phyloP scores from a whole-genome alignment of 225 moss, liverwort and hornwort species.

The Pseudoscleropodium purum region DNA sequence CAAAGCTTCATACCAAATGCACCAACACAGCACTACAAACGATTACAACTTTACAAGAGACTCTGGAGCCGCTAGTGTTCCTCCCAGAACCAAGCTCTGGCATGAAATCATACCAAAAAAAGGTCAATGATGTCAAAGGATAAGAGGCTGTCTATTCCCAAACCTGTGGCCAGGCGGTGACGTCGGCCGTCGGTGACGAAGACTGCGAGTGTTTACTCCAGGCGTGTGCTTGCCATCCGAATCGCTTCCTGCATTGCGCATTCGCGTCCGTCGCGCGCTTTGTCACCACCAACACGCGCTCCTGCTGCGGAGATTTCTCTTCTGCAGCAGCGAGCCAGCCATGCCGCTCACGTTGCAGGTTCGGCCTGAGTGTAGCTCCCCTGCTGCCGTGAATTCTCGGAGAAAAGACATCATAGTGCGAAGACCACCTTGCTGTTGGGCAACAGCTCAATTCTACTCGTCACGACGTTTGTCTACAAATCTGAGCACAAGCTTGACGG shows the following conservation, averaged over 20 bases:
- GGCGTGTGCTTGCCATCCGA: background rate
- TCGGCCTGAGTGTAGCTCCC: slow-evolving; percentile 6
- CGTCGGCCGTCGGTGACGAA: background rate
- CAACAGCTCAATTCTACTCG: background rate
- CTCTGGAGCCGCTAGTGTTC: background rate
- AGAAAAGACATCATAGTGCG: background rate
- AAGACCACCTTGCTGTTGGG: background rate
- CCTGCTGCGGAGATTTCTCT: background rate
- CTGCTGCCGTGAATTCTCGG: background rate
- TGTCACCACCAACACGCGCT: background rate
- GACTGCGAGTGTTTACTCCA: background rate
- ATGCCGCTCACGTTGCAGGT: slow-evolving; percentile 36
- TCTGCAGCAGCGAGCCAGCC: background rate
- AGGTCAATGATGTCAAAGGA: background rate
- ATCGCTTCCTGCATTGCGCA: background rate
- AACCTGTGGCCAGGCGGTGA: background rate
- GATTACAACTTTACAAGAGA: background rate
- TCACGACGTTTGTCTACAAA: background rate
- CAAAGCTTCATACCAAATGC: background rate
- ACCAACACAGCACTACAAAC: background rate
- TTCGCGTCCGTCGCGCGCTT: background rate
- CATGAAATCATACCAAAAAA: background rate
- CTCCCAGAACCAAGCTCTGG: background rate
- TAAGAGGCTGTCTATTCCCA: background rate
- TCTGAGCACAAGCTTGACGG: background rate